Percentiles rank a stretch among this genome's conserved stretches.
These are phyloP conservation scores for Rhododendron mucronatum DNA, from an alignment of 148 eudicot species.

Conservation along the genomic window DNA sequence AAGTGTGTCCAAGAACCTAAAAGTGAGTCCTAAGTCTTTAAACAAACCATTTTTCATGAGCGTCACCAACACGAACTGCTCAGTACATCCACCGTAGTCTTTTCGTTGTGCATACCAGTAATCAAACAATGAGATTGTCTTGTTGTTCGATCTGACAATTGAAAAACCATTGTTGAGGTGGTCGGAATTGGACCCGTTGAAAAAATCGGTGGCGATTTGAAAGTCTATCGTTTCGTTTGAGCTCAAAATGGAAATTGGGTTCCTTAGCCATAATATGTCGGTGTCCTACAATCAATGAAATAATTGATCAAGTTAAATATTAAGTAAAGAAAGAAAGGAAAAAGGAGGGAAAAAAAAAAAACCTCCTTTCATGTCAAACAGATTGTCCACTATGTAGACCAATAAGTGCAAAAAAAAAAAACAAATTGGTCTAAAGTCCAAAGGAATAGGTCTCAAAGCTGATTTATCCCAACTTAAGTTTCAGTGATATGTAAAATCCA, in stretches of 20 bases:
- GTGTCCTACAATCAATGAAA: constrained; percentile 38
- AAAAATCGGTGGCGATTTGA: constrained; percentile 41
- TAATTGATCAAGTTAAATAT: too few relatives aligned
- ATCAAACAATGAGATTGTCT: constrained; percentile 48
- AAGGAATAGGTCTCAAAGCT: too few relatives aligned
- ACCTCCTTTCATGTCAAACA: too few relatives aligned
- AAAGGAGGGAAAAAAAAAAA: too few relatives aligned
- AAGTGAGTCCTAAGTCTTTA: constrained; percentile 21
- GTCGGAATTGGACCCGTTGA: constrained; percentile 36
- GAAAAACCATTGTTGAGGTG: constrained; percentile 75
- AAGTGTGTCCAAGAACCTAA: constrained; percentile 45
- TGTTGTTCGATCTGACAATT: constrained; percentile 54
- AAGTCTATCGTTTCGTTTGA: constrained; percentile 32
- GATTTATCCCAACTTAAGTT: too few relatives aligned
- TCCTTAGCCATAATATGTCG: constrained; percentile 65
- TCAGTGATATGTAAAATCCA: too few relatives aligned
- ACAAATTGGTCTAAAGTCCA: too few relatives aligned
- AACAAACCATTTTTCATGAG: constrained; percentile 25
- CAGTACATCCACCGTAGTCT: constrained; percentile 43
- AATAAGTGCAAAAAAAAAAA: too few relatives aligned
- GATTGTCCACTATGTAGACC: too few relatives aligned
- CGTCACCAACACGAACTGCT: constrained; percentile 60
- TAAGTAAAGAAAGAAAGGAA: too few relatives aligned
- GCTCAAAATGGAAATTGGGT: constrained; percentile 45
- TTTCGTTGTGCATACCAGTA: constrained; percentile 54